Conservation (phyloP, 2,329 filamentous ascomycete genomes). For the Thelonectria discophora region DNA sequence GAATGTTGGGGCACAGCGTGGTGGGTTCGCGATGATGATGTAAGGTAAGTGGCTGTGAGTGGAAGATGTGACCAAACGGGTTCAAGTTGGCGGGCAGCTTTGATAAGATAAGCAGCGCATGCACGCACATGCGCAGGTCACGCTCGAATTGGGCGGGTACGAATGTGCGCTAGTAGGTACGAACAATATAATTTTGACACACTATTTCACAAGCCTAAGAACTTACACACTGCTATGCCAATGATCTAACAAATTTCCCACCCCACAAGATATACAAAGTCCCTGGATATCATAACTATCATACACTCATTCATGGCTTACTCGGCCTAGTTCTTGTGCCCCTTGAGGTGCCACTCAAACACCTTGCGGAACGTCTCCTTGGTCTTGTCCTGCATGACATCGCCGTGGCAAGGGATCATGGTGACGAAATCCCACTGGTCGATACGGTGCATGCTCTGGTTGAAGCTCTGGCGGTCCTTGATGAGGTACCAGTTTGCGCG, state of each 20-base stretch:
- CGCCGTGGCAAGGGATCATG: conserved; percentile 92
- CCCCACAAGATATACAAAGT: not conserved
- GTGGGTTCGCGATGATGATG: conserved; percentile 18
- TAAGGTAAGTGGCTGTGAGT: not conserved
- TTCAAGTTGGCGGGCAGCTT: conserved; percentile 1
- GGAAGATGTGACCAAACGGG: conserved; percentile 2
- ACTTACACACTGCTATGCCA: too few species aligned
- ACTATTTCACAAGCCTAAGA: too few species aligned
- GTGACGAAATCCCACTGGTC: conserved; percentile 84
- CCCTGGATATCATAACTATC: conserved; percentile 1
- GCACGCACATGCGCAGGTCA: conserved; percentile 17
- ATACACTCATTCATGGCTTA: conserved; percentile 2
- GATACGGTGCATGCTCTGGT: conserved; percentile 74
- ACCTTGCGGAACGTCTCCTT: conserved; percentile 81
- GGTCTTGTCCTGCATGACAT: conserved; percentile 77
- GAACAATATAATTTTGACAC: too few species aligned
- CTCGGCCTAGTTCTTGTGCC: conserved; percentile 32
- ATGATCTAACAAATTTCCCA: too few species aligned
- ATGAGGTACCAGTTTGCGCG: conserved; percentile 83
- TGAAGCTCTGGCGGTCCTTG: conserved; percentile 73
- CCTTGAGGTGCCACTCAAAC: conserved; percentile 82
- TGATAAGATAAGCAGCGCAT: conserved; percentile 25
- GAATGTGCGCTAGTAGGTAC: too few species aligned
- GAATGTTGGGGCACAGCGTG: conserved; percentile 2
- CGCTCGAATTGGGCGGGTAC: not conserved